These are phyloP conservation scores for Coniosporium apollinis DNA, from an alignment of 495 filamentous ascomycete genomes.

Conservation along the genomic window DNA sequence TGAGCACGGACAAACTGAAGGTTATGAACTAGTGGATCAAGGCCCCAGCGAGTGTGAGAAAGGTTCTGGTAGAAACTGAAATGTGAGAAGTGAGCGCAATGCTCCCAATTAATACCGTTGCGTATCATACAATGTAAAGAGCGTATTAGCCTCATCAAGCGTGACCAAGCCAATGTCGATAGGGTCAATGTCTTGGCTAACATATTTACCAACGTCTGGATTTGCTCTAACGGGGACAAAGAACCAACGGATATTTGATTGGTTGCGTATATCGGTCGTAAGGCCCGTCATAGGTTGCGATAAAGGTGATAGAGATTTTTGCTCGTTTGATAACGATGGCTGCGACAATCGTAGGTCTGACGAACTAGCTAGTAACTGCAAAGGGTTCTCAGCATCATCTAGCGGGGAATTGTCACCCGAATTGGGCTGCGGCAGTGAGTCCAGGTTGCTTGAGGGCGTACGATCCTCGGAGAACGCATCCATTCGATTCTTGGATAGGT, in stretches of 20 bases:
- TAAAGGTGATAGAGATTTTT: background rate
- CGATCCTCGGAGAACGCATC: too few relatives aligned
- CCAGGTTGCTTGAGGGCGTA: slow-evolving; percentile 19
- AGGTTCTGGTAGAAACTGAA: slow-evolving; percentile 50
- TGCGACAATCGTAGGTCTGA: slow-evolving; percentile 49
- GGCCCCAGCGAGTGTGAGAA: slow-evolving; percentile 57
- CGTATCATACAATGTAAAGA: slow-evolving; percentile 43
- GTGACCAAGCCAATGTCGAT: slow-evolving; percentile 49
- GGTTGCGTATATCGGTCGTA: slow-evolving; percentile 1
- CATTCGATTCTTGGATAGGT: too few relatives aligned
- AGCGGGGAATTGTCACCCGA: slow-evolving; percentile 23
- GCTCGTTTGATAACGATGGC: slow-evolving; percentile 3
- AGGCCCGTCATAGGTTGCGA: background rate
- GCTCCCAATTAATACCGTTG: too few relatives aligned
- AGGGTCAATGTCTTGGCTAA: slow-evolving; percentile 47
- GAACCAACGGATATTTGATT: slow-evolving; percentile 26
- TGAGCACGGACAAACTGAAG: slow-evolving; percentile 44
- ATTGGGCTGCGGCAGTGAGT: slow-evolving; percentile 13
- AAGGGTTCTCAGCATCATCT: slow-evolving; percentile 57
- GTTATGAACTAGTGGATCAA: slow-evolving; percentile 48
- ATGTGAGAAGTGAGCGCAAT: background rate
- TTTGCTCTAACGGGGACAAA: slow-evolving; percentile 44
- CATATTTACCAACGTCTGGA: slow-evolving; percentile 40
- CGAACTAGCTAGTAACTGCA: slow-evolving; percentile 52
- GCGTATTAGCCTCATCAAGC: slow-evolving; percentile 38